Evolutionary conservation across 257 asterid genomes (phyloP).

Genomic region (Ajuga chamaepitys): DNA sequence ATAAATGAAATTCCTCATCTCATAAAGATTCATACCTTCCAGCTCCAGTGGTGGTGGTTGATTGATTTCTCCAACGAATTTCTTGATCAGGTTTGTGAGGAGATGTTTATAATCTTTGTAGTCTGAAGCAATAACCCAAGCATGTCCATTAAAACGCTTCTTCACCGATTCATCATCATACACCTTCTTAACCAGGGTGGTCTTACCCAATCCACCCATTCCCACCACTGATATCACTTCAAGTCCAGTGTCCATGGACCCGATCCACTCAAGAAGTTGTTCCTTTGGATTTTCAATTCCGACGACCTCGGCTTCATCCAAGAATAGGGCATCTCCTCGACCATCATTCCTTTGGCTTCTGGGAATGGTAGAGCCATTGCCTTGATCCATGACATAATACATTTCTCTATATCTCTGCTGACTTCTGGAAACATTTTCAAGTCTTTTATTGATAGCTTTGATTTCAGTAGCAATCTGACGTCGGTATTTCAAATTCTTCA

Average conservation of each 20-base stretch:
- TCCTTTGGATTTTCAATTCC: constrained; percentile 21
- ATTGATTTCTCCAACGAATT: neutral
- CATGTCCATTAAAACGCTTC: too few relatives aligned
- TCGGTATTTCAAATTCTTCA: constrained; percentile 8
- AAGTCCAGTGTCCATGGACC: neutral
- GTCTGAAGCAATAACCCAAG: too few relatives aligned
- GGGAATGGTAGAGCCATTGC: neutral
- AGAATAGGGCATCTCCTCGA: constrained; percentile 24
- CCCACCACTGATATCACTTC: constrained; percentile 7
- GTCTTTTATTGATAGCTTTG: too few relatives aligned
- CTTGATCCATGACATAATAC: neutral
- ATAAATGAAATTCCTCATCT: neutral
- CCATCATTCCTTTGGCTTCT: neutral
- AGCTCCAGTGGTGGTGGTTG: neutral
- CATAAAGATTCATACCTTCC: neutral
- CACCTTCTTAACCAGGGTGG: too few relatives aligned
- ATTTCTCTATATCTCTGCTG: constrained; percentile 6
- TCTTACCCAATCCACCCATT: too few relatives aligned
- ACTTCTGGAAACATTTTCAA: neutral
- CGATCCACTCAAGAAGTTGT: constrained; percentile 12
- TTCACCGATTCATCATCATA: too few relatives aligned
- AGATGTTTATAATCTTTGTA: neutral
- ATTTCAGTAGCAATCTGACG: too few relatives aligned
- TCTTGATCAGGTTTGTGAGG: neutral
- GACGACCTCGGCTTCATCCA: too few relatives aligned